A percentile compares a stretch with the other conserved stretches of the same genome.
phyloP scores from a whole-genome alignment of 83 land plant genomes.

The Larix sibirica region DNA sequence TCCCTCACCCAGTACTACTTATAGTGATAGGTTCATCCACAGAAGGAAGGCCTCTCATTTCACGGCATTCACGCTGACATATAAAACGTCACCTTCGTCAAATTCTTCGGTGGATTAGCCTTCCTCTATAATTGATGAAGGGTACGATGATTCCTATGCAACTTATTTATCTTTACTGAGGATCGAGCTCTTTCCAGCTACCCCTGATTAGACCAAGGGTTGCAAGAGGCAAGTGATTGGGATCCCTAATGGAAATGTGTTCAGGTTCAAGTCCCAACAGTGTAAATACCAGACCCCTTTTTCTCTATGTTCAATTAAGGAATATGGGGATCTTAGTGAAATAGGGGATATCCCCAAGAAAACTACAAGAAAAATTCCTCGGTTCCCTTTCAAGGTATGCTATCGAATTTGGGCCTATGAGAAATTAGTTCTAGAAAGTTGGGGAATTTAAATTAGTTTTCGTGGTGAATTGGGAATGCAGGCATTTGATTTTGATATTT shows the following conservation, averaged over 20 bases:
- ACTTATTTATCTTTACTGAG: constrained; percentile 67
- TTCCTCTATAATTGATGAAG: not conserved
- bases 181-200: constrained; percentile 78
- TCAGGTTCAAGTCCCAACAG: constrained; percentile 69
- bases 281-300: constrained; percentile 47
- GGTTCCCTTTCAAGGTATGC: constrained; percentile 89
- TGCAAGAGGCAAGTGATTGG: constrained; percentile 8
- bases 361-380: constrained; percentile 79
- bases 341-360: constrained; percentile 57
- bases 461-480: no score
- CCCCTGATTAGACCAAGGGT: constrained; percentile 65
- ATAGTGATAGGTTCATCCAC: constrained; percentile 72
- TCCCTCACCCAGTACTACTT: constrained; percentile 8
- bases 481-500: no score
- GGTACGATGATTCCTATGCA: constrained; percentile 50
- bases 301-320: constrained; percentile 57
- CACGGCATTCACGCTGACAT: constrained; percentile 62
- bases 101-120: not conserved
- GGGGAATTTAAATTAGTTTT: not conserved
- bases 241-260: constrained; percentile 59
- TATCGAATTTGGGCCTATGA: no score
- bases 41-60: constrained; percentile 52
- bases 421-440: not conserved
- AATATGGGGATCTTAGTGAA: constrained; percentile 64
- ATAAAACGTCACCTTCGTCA: constrained; percentile 24